phyloP scores from a whole-genome alignment of 768 basidiomycete species.

The Boletus pseudopeckii region DNA sequence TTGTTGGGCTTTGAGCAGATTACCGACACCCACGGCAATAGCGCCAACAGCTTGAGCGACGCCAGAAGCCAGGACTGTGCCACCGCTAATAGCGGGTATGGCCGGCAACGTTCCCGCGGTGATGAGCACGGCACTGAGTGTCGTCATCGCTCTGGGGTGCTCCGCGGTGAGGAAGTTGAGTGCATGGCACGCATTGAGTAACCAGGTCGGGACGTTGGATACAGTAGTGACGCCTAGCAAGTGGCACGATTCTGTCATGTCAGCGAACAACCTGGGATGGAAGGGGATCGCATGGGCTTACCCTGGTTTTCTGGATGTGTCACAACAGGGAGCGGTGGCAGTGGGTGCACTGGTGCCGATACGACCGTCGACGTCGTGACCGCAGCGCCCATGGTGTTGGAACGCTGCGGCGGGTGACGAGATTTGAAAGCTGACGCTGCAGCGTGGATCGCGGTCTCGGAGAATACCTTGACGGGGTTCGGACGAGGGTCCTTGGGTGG shows the following conservation, averaged over 20 bases:
- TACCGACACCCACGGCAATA: slow-evolving; percentile 72
- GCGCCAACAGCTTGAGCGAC: slow-evolving; percentile 78
- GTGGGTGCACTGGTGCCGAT: slow-evolving; percentile 12
- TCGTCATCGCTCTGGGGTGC: slow-evolving; percentile 72
- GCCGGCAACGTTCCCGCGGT: slow-evolving; percentile 74
- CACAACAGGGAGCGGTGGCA: slow-evolving; percentile 16
- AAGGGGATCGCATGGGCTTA: slow-evolving; percentile 4
- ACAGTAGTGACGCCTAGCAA: slow-evolving; percentile 39
- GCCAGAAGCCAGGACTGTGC: slow-evolving; percentile 66
- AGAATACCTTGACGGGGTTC: slow-evolving; percentile 33
- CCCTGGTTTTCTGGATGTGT: slow-evolving; percentile 19
- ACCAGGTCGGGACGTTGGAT: slow-evolving; percentile 68
- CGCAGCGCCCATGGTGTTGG: slow-evolving; percentile 29
- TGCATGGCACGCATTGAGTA: slow-evolving; percentile 72
- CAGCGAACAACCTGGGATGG: background rate
- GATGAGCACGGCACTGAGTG: slow-evolving; percentile 73
- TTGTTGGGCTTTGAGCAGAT: slow-evolving; percentile 48
- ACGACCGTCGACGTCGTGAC: slow-evolving; percentile 12
- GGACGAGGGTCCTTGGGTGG: slow-evolving; percentile 32
- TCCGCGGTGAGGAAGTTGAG: slow-evolving; percentile 71
- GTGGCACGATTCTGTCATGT: background rate
- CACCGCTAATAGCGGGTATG: slow-evolving; percentile 68
- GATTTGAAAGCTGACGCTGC: slow-evolving; percentile 28
- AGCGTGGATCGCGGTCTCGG: slow-evolving; percentile 30
- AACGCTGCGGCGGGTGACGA: slow-evolving; percentile 29